Conservation (phyloP, 345 rosid species). For the Brassica carinata region DNA sequence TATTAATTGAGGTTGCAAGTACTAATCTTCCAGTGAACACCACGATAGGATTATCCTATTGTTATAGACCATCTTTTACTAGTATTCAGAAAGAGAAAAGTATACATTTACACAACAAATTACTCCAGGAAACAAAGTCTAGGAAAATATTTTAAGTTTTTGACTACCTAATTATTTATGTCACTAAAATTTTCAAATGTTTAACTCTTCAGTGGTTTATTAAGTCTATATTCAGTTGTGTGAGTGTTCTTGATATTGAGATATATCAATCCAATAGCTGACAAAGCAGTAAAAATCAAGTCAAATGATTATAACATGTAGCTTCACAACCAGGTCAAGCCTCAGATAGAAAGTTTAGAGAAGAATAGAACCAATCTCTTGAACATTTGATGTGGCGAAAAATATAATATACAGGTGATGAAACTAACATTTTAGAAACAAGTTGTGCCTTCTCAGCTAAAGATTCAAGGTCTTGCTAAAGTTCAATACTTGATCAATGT, state of each 20-base stretch:
- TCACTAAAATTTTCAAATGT: not conserved
- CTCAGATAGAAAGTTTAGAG: not conserved
- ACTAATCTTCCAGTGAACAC: not conserved
- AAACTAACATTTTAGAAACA: not conserved
- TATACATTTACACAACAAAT: not conserved
- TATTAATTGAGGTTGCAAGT: slow-evolving; percentile 4
- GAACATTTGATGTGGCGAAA: not conserved
- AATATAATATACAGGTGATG: not conserved
- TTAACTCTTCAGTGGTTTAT: not conserved
- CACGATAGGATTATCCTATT: not conserved
- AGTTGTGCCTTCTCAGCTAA: not conserved
- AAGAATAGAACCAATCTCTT: not conserved
- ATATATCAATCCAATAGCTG: not conserved
- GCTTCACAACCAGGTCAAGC: not conserved
- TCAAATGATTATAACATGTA: not conserved
- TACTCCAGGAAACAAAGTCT: not conserved
- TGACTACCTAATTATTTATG: not conserved
- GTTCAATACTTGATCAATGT: not conserved
- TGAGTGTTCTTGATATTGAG: not conserved
- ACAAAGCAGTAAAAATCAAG: not conserved
- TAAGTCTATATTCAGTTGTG: not conserved
- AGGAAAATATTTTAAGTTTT: not conserved
- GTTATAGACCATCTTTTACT: not conserved
- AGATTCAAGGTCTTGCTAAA: not conserved
- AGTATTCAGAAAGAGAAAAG: not conserved